Conservation (phyloP, 192 early-diverging fungal species). For the Coemansia sp. region DNA sequence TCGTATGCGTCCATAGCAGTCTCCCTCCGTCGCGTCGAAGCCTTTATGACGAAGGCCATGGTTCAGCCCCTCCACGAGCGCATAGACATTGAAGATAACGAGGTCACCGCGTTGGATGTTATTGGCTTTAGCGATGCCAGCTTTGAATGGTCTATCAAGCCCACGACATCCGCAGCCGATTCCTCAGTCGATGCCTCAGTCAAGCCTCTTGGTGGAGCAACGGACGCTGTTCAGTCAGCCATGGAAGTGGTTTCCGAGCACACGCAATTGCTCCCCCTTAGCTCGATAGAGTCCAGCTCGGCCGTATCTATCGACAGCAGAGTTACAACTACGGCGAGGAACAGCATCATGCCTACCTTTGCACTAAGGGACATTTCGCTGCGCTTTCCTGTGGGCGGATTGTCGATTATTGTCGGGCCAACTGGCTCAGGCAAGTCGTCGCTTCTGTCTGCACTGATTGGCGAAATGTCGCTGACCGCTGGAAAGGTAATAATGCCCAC, state of each 20-base stretch:
- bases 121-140: constrained; percentile 44
- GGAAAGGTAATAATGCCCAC: constrained; percentile 24
- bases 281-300: background rate
- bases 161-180: background rate
- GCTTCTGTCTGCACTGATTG: constrained; percentile 69
- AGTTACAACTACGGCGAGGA: background rate
- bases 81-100: constrained; percentile 8
- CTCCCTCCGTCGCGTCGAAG: constrained; percentile 67
- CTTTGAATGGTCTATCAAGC: constrained; percentile 35
- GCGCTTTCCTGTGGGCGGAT: constrained; percentile 59
- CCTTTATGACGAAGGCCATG: constrained; percentile 75
- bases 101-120: background rate
- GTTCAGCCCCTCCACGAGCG: constrained; percentile 57
- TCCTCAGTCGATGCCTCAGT: background rate
- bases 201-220: background rate
- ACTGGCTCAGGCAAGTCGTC: constrained; percentile 86
- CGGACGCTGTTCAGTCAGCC: background rate
- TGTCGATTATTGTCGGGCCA: constrained; percentile 76
- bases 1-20: constrained; percentile 60
- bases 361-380: constrained; percentile 62
- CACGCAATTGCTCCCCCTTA: background rate
- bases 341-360: constrained; percentile 33
- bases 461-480: constrained; percentile 59
- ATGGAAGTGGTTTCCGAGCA: background rate
- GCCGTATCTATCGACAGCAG: constrained; percentile 1